Base-by-base conservation (phyloP, 768 basidiomycete genomes). In the Hygrophoropsis aurantiaca region DNA sequence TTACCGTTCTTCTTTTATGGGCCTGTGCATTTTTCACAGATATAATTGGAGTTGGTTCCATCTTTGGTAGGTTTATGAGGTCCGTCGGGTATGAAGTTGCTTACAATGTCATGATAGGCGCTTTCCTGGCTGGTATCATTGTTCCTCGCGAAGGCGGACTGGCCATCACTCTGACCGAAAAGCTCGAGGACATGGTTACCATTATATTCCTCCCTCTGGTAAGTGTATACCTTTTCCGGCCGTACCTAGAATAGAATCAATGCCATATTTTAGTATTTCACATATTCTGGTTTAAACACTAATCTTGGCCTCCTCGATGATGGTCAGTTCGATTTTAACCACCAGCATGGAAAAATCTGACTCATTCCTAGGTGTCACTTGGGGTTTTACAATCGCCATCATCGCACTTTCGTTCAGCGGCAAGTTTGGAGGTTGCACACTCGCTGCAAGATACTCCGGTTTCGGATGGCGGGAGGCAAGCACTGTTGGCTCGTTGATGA, bases 21-120 rank as follows among this genome's bases (percentile, higher is more conserved):
- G 83, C 78, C 0, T 90, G 85, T 2, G 87, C 94, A 0, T 97
- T 95, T 69, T 86, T 98, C 61, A 97, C 94, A 0, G 94, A 95
- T 58, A 75, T 93, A 50, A 91, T 97, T 56, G 95, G 93, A n/a
- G 90, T 92, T 7, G 87, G 92, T 60, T 86, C 92, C 16, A 92
- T 95, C 50, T 95, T 95, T 59, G 93, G 93, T 79, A 43, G 21
- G 69, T 56, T 4, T 48, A 42, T 6, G 3, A 44, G 11, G 35
- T 16, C 25, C 13, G 8, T 44, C 50, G 33, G 25, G 33, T 35
- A 13, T 26, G 34, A 33, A 27, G n/a, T n/a, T n/a, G n/a, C n/a
- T n/a, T n/a, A n/a, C 47, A 21, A 51, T 10, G 48, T 41, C 7
- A 59, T 18, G 23, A 11, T 49, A 86, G 84, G 84, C 46, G 91